These are phyloP conservation scores for Sclerotinia spermophila DNA, from an alignment of 2,329 filamentous ascomycete species.

Conservation along the genomic window DNA sequence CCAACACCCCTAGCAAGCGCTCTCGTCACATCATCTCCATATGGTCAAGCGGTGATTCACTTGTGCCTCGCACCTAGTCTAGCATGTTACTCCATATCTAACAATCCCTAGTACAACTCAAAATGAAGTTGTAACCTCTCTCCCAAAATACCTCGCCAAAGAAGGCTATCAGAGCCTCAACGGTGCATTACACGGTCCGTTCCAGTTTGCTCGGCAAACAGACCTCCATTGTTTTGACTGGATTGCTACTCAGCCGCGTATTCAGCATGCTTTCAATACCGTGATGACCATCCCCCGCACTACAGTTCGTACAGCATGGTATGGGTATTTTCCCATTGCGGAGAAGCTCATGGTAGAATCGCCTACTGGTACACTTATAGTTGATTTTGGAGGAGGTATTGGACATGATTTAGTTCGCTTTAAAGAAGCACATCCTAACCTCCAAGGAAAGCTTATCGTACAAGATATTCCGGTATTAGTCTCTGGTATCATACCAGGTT, in stretches of 20 bases:
- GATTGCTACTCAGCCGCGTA: slow-evolving; percentile 18
- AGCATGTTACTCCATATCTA: background rate
- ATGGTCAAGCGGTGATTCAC: background rate
- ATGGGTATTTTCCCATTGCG: slow-evolving; percentile 17
- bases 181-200: slow-evolving; percentile 22
- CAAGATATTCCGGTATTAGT: slow-evolving; percentile 7
- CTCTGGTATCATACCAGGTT: background rate
- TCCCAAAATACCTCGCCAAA: slow-evolving; percentile 20
- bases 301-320: slow-evolving; percentile 10
- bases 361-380: slow-evolving; percentile 10
- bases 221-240: slow-evolving; percentile 23
- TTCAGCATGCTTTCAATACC: slow-evolving; percentile 23
- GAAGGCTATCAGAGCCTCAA: slow-evolving; percentile 18
- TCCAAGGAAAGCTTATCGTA: slow-evolving; percentile 10
- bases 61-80: background rate
- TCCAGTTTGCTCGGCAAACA: slow-evolving; percentile 20
- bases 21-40: slow-evolving; percentile 13
- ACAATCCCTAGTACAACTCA: slow-evolving; percentile 9
- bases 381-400: slow-evolving; percentile 19
- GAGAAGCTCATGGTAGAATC: slow-evolving; percentile 12
- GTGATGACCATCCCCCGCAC: slow-evolving; percentile 20
- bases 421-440: background rate
- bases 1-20: slow-evolving; percentile 10
- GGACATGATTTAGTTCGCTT: slow-evolving; percentile 14
- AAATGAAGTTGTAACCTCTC: slow-evolving; percentile 15